Base-by-base conservation (phyloP, 495 filamentous ascomycete species). In the Aspergillus heteromorphus region DNA sequence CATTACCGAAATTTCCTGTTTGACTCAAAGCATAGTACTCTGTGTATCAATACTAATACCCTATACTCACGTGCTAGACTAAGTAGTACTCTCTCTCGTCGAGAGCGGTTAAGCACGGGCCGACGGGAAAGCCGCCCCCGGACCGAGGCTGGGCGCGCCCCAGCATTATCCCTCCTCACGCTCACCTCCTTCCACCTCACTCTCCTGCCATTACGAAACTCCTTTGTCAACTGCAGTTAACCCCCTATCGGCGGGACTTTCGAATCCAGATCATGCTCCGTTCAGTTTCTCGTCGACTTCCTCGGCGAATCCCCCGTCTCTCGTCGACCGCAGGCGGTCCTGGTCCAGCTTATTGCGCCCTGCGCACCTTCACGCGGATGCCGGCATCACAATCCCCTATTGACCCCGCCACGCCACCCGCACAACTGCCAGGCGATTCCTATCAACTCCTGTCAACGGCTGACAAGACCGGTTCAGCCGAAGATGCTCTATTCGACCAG, bases 371-470 rank as follows among this genome's bases (percentile, higher is more conserved):
- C 64, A 70, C 71, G 60, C 73, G 72, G 70, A 77, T 77, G 73
- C 69, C 70, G 49, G 58, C 63, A 21, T 61, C 64, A 25, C 43
- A 56, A 51, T 59, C 60, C 17, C 59, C 69, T 21, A 74, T 79
- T 23, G 59, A 76, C n/a, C 79, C 79, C 29, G 76, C 79, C 17
- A 70, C 83, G 54, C 83, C 87, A 13, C 74, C 81, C 4, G 63
- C 75, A n/a, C n/a, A n/a, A 23, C 73, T 86, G 18, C 80, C 84
- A 0, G 79, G 83, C 20, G 87, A 92, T 65, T 77, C 84, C 21
- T 95, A 87, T 73, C 91, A 95, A 63, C 81, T 95, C 14, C 79
- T 95, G 14, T 79, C 88, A 17, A 85, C 85, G 49, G 60, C 77
- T 16, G 68, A 86, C 36, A 96, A 96, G 64, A 74, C 84, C 2